Evolutionary conservation across 768 basidiomycete genomes (phyloP).

Genomic region (Solioccasus polychromus): DNA sequence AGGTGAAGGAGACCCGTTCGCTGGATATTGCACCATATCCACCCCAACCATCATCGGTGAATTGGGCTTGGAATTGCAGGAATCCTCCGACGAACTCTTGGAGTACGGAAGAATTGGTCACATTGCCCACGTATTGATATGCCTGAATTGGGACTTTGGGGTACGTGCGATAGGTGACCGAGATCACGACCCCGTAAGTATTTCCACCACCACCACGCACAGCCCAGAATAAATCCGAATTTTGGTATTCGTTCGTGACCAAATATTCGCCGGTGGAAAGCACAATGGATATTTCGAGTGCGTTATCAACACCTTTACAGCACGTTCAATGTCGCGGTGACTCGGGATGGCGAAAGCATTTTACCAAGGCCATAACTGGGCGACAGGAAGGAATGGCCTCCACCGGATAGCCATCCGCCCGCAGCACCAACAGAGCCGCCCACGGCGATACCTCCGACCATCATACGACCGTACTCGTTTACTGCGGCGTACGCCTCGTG

Average conservation of each 20-base stretch:
- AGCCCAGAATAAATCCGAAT: constrained; percentile 52
- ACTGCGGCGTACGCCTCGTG: constrained; percentile 39
- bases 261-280: constrained; percentile 40
- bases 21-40: not conserved
- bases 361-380: constrained; percentile 43
- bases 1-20: not conserved
- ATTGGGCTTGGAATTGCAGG: not conserved
- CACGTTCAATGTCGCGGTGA: not conserved
- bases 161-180: not conserved
- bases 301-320: constrained; percentile 45
- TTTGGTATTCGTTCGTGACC: constrained; percentile 37
- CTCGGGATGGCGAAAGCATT: not conserved
- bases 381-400: constrained; percentile 42
- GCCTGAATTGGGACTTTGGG: not conserved
- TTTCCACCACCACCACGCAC: constrained; percentile 50
- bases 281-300: constrained; percentile 43
- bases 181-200: constrained; percentile 41
- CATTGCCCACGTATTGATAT: not conserved
- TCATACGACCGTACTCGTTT: constrained; percentile 32
- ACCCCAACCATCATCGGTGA: not conserved
- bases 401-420: constrained; percentile 48
- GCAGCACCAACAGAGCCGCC: constrained; percentile 35
- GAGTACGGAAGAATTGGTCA: not conserved
- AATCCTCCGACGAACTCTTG: not conserved
- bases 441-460: constrained; percentile 40